Base-by-base conservation (phyloP, 805 yeast species). In the Starmerella apicola region DNA sequence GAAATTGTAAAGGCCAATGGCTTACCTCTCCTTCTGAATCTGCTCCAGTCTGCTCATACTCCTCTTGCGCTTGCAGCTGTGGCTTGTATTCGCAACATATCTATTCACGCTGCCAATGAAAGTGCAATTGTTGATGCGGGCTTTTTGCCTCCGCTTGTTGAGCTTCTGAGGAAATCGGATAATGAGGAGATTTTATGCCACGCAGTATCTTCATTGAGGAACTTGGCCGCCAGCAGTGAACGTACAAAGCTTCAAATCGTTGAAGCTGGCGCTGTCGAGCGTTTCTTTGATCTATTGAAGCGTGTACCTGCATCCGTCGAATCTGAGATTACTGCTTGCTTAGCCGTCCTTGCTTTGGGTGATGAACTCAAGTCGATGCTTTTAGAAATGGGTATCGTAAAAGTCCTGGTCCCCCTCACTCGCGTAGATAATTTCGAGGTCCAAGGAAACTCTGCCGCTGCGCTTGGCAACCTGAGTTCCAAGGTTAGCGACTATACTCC, bases 381-480 rank as follows among this genome's bases (percentile, higher is more conserved):
- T 52, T 72, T 91, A 51, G 81, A 82, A 45, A 70, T 85, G 51
- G 88, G 86, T 39, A 77, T 91, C 32, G 72, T 85, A 45, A 85
- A 81, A 52, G 95, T 85, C 27, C 70, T 91, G 48, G 78, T 91
- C 43, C 98, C 98, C 26, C 71, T 91, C 58, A 91, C 97, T 2
- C 76, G 74, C 51, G 81, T 93, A 32, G 72, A 72, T 41, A 85
- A 85, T 58, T 81, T 85, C 43, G 98, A 93, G 62, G 96, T 91
- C 15, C 91, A 95, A 60, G 98, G 98, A 42, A 91, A 91, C 61
- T 81, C 95, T 2, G 98, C 97, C 13, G 98, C 98, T 27, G 97
- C 98, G 2, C 70, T 91, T 50, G 98, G 98, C 23, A 91, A 91
- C 57, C 66, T 91, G 52, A 84, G 95, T 51, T 85, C 96, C 4